A percentile compares a stretch with the other conserved stretches of the same genome.
phyloP scores from a whole-genome alignment of 2,329 filamentous ascomycete genomes.

The Talaromyces sp. region DNA sequence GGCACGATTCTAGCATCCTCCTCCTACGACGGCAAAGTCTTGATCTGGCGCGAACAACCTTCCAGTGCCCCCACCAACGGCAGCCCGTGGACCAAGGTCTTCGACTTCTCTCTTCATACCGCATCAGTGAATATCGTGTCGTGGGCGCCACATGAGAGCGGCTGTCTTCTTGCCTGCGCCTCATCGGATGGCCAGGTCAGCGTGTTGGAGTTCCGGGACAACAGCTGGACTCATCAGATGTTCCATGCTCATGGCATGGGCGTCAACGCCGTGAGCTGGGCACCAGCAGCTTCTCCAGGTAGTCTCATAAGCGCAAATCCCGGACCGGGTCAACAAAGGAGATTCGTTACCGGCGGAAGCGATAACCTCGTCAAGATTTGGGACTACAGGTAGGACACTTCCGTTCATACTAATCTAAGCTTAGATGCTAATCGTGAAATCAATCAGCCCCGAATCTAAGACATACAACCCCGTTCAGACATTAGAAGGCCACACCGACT shows the following conservation, averaged over 20 bases:
- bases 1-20: slow-evolving; percentile 95
- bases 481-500: slow-evolving; percentile 81
- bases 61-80: slow-evolving; percentile 36
- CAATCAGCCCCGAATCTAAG: slow-evolving; percentile 47
- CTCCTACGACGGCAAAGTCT: slow-evolving; percentile 94
- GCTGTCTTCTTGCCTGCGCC: slow-evolving; percentile 90
- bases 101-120: slow-evolving; percentile 90
- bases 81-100: slow-evolving; percentile 76
- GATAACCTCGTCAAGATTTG: slow-evolving; percentile 94
- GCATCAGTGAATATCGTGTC: slow-evolving; percentile 94
- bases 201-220: slow-evolving; percentile 95
- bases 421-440: neutral
- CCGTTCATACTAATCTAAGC: neutral
- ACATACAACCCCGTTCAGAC: slow-evolving; percentile 54
- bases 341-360: slow-evolving; percentile 91
- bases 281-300: slow-evolving; percentile 77
- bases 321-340: slow-evolving; percentile 62
- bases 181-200: slow-evolving; percentile 90
- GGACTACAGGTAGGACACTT: slow-evolving; percentile 64
- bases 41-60: slow-evolving; percentile 91
- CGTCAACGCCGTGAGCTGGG: slow-evolving; percentile 95
- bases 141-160: slow-evolving; percentile 95
- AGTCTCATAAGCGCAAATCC: slow-evolving; percentile 74
- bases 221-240: slow-evolving; percentile 82
- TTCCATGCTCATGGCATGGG: slow-evolving; percentile 91